These are phyloP conservation scores for Beverwykella pulmonaria DNA, from an alignment of 495 filamentous ascomycete genomes.

Conservation along the genomic window DNA sequence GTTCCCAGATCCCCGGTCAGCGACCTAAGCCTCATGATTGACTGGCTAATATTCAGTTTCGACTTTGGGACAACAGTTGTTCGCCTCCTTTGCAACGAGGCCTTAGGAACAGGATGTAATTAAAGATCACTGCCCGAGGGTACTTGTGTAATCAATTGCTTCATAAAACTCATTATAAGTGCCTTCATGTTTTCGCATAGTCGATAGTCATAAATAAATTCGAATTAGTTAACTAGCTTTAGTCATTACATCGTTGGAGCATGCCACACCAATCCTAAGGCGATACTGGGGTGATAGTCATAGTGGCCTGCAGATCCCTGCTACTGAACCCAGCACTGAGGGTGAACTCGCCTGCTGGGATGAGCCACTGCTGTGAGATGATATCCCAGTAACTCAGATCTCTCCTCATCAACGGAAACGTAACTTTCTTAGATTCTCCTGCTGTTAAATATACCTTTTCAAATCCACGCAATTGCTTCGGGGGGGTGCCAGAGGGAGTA, in stretches of 20 bases:
- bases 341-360: conserved; percentile 52
- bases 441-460: conserved; percentile 54
- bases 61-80: not conserved
- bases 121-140: too few relatives aligned
- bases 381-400: conserved; percentile 63
- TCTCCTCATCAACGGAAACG: conserved; percentile 52
- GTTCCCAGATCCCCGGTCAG: not conserved
- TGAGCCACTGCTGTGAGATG: conserved; percentile 53
- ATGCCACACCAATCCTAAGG: not conserved
- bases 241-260: not conserved
- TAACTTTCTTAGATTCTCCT: conserved; percentile 49
- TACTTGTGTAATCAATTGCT: too few relatives aligned
- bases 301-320: conserved; percentile 40
- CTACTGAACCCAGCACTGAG: conserved; percentile 54
- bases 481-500: conserved; percentile 40
- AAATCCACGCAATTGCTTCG: conserved; percentile 59
- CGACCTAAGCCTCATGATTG: not conserved
- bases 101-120: too few relatives aligned
- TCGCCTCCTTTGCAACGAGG: too few relatives aligned
- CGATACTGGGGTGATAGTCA: not conserved
- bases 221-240: not conserved
- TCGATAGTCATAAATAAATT: not conserved
- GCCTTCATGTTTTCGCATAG: too few relatives aligned
- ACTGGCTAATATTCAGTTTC: not conserved
- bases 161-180: too few relatives aligned